Conservation (phyloP, 805 yeast genomes). For the Wickerhamiella brachini region DNA sequence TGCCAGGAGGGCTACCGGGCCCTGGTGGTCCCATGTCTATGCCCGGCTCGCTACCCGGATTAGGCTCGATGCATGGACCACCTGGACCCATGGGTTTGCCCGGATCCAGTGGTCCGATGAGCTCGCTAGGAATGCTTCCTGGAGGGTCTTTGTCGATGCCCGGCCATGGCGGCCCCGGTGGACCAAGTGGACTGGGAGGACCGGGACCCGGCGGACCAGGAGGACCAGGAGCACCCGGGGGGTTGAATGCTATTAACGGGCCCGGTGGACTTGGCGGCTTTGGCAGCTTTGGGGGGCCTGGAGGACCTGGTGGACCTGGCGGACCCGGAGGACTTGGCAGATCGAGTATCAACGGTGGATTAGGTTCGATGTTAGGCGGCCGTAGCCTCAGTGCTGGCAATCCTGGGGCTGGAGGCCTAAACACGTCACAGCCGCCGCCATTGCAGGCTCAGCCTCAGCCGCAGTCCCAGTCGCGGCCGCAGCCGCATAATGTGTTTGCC, state of each 20-base stretch:
- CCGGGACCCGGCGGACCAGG: background rate
- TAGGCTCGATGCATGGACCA: background rate
- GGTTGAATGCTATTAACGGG: background rate
- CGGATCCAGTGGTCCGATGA: background rate
- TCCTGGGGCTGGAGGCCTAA: too few species aligned
- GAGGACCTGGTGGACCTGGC: background rate
- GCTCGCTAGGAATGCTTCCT: background rate
- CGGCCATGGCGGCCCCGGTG: background rate
- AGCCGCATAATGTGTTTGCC: background rate
- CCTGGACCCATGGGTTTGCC: background rate
- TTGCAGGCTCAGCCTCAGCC: background rate
- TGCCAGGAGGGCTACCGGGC: background rate
- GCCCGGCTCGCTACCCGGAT: background rate
- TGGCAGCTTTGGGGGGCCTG: too few species aligned
- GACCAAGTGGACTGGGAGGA: too few species aligned
- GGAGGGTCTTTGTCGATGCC: background rate
- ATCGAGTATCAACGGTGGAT: background rate
- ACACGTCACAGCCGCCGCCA: background rate
- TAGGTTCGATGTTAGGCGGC: background rate
- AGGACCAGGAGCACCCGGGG: too few species aligned
- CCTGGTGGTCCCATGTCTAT: background rate
- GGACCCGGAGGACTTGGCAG: background rate
- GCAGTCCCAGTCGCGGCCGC: background rate
- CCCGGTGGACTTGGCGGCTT: too few species aligned
- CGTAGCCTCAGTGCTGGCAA: background rate